Evolutionary conservation across 176 grass and related monocot genomes (phyloP), one percentile per base, ranked within the genome.

Genomic region (Hsuehochloa calcarea): DNA sequence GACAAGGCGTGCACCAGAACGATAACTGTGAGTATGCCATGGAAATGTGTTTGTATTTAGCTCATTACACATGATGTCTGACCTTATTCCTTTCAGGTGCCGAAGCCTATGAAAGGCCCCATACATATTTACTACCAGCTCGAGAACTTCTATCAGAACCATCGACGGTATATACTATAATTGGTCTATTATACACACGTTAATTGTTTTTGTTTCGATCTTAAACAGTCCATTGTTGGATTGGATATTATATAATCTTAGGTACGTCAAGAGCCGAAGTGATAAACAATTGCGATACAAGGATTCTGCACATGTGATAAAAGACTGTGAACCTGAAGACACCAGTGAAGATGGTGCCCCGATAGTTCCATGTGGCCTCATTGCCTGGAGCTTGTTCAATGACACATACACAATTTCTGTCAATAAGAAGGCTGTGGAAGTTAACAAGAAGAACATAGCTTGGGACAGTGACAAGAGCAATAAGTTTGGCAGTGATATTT

Each of bases 351-450:
- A 84, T 10, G 90, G 92, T 35, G 70, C 74, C 15, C 80, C 91
- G 1, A 93, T 97, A 51, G 92, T 97, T 45, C 95, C 95, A 6
- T 97, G 95, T n/a, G 92, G 95, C 3, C 95, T 97, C 54, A 95
- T 97, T 10, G 92, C 95, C 2, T 97, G 92, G 95, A 97, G 92
- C 81, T 50, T 97, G 59, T 97, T 97, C 91, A 97, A 97, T 50
- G 92, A 97, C 74, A 97, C 92, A 15, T 95, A 90, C 82, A 70
- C 85, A 4, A 95, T 97, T 74, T 91, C 90, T 4, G 75, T 88
- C 26, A 86, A 90, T 49, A 93, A 80, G 76, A 87, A 80, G 68
- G 22, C 70, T 59, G 26, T 94, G 8, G 55, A 85, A 16, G 93
- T 98, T 67, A 93, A 98, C 60, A 98, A 92, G 85, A 95, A 92